A percentile compares a stretch with the other conserved stretches of the same genome.
Conservation (phyloP, 2,329 filamentous ascomycete species). For the Geosmithia morbida region DNA sequence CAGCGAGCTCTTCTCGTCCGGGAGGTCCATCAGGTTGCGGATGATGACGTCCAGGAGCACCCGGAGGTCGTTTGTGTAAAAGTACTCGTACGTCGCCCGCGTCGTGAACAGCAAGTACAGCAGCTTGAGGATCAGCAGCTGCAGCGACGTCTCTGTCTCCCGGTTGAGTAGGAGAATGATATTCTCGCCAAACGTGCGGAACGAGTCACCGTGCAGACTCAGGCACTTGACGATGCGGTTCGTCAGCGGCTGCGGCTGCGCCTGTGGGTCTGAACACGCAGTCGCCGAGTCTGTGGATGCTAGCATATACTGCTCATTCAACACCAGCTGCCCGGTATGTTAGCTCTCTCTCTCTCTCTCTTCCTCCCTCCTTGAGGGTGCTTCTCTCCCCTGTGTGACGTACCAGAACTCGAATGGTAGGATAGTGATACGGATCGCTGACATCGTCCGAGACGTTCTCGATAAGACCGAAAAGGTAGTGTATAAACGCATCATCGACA, state of each 20-base stretch:
- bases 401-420: constrained; percentile 83
- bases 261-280: constrained; percentile 10
- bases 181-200: constrained; percentile 94
- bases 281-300: constrained; percentile 39
- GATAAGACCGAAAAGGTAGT: constrained; percentile 73
- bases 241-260: constrained; percentile 45
- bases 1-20: constrained; percentile 62
- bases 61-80: constrained; percentile 93
- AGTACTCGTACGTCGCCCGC: constrained; percentile 85
- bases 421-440: constrained; percentile 90
- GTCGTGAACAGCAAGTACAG: constrained; percentile 93
- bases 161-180: constrained; percentile 90
- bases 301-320: constrained; percentile 98
- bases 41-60: constrained; percentile 94
- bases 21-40: constrained; percentile 88
- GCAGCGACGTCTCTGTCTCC: constrained; percentile 85
- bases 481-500: constrained; percentile 69
- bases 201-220: constrained; percentile 63
- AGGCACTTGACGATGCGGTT: constrained; percentile 91
- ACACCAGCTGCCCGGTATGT: constrained; percentile 49
- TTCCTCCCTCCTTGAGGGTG: no score
- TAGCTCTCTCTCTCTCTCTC: not conserved
- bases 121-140: constrained; percentile 91
- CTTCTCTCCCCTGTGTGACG: constrained; percentile 14
- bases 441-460: constrained; percentile 77